phyloP scores from a whole-genome alignment of 2,329 filamentous ascomycete species.

The Aspergillus ustus region DNA sequence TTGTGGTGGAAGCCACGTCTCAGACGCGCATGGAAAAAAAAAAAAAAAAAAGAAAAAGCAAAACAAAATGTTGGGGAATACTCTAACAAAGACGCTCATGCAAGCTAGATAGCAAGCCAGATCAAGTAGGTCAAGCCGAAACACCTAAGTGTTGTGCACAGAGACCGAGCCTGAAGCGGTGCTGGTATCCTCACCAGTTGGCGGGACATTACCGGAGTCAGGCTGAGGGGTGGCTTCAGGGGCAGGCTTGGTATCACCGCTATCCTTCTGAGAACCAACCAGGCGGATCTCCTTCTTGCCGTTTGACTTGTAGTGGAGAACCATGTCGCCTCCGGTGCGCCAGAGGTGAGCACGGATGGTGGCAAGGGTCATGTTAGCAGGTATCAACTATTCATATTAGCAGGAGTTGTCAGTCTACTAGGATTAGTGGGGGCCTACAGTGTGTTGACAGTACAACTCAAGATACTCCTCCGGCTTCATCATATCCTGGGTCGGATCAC shows the following conservation, averaged over 20 bases:
- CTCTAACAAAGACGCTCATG: constrained; percentile 1
- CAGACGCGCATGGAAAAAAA: neutral
- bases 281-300: constrained; percentile 66
- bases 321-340: constrained; percentile 91
- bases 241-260: constrained; percentile 22
- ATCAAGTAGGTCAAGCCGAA: neutral
- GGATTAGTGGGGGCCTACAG: constrained; percentile 61
- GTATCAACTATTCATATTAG: constrained; percentile 51
- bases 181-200: constrained; percentile 31
- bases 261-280: constrained; percentile 24
- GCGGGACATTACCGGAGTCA: constrained; percentile 13
- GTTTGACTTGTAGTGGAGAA: constrained; percentile 89
- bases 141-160: constrained; percentile 22
- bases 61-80: constrained; percentile 2
- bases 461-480: constrained; percentile 89
- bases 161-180: constrained; percentile 34
- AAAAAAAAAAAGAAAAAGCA: constrained; percentile 12
- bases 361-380: constrained; percentile 87
- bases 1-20: neutral
- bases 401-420: neutral
- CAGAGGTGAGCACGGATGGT: constrained; percentile 90
- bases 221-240: constrained; percentile 16
- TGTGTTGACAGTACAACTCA: constrained; percentile 91
- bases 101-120: neutral
- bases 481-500: constrained; percentile 62